Evolutionary conservation across 2,329 filamentous ascomycete genomes (phyloP), one percentile per base, ranked within the genome.

Genomic region (Colletotrichum camelliae): DNA sequence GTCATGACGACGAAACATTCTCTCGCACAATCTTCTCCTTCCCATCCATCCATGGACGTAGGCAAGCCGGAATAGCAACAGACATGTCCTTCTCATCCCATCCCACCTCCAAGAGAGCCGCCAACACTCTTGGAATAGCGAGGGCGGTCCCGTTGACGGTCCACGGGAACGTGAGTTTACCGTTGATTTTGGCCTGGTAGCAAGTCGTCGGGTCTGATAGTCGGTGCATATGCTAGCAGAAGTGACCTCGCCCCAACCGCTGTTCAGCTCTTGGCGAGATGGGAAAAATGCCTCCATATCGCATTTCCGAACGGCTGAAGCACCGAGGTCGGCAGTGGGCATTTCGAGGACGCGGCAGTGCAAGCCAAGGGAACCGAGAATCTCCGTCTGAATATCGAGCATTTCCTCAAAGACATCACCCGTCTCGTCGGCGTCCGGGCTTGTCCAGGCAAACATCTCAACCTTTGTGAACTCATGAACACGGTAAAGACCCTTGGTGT

Each of bases 391-490:
- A 69, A 98, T 93, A 76, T 92, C 90, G 67, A 98, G 87, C 88
- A 99, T 95, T 84, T 98, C 96, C 67, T 94, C 88, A 83, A 98
- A 98, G 15, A 96, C 80, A 0, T 89, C 86, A 9, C 89, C 86
- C 0, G 92, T 87, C 55, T 84, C 82, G 37, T 81, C 82, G 4
- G 80, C 73, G 69, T 91, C 88, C 2, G 94, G 92, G 35, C 89
- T 80, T 6, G 95, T 94, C 97, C 97, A 99, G 1, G 94, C 96
- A 83, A 99, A 98, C 89, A 99, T 93, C 85, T 99, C 97, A 0
- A 99, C 96, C 84, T 99, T 99, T 33, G 96, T 98, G 85, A 99
- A 99, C 85, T 99, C 97, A 85, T 99, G 97, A 5, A 99, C 97
- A 33, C 97, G 94, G 86, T 98, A 99, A 2, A 99, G 87, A 7